A percentile compares a stretch with the other conserved stretches of the same genome.
Conservation (phyloP, 1,139 yeast species). For the Candida pseudoviswanathii region DNA sequence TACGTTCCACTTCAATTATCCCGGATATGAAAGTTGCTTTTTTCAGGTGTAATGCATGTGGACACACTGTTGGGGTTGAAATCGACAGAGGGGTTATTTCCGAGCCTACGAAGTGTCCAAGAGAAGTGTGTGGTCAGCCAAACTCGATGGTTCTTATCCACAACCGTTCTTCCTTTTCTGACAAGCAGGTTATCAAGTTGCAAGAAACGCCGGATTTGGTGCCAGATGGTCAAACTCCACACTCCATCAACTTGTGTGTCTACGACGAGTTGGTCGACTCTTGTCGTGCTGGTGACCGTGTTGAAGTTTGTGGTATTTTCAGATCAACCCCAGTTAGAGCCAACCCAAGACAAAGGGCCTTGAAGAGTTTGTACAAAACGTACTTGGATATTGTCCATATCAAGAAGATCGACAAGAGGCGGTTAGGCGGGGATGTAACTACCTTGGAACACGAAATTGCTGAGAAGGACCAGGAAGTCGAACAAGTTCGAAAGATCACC, state of each 20-base stretch:
- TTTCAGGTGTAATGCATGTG: slow-evolving; percentile 93
- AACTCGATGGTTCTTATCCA: slow-evolving; percentile 91
- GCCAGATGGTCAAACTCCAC: slow-evolving; percentile 99
- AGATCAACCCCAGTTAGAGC: slow-evolving; percentile 90
- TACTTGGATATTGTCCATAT: slow-evolving; percentile 93
- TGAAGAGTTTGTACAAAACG: slow-evolving; percentile 86
- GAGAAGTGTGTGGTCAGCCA: slow-evolving; percentile 80
- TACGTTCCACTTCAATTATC: slow-evolving; percentile 86
- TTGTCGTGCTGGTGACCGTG: slow-evolving; percentile 95
- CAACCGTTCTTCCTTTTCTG: slow-evolving; percentile 90
- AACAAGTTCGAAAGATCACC: slow-evolving; percentile 70
- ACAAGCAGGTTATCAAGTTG: slow-evolving; percentile 88
- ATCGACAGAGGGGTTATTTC: slow-evolving; percentile 93
- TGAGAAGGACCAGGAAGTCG: slow-evolving; percentile 68
- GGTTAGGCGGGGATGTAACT: slow-evolving; percentile 79
- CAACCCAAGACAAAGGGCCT: slow-evolving; percentile 80
- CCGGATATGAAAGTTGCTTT: slow-evolving; percentile 99
- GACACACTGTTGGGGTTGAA: slow-evolving; percentile 88
- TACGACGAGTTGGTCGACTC: slow-evolving; percentile 95
- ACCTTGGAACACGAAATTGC: slow-evolving; percentile 50
- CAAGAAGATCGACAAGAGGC: slow-evolving; percentile 78
- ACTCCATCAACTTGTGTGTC: slow-evolving; percentile 89
- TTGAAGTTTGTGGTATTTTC: slow-evolving; percentile 94
- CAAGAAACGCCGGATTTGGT: slow-evolving; percentile 98
- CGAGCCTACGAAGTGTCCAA: slow-evolving; percentile 91